phyloP scores from a whole-genome alignment of 768 basidiomycete genomes.

The Trametes punicea region DNA sequence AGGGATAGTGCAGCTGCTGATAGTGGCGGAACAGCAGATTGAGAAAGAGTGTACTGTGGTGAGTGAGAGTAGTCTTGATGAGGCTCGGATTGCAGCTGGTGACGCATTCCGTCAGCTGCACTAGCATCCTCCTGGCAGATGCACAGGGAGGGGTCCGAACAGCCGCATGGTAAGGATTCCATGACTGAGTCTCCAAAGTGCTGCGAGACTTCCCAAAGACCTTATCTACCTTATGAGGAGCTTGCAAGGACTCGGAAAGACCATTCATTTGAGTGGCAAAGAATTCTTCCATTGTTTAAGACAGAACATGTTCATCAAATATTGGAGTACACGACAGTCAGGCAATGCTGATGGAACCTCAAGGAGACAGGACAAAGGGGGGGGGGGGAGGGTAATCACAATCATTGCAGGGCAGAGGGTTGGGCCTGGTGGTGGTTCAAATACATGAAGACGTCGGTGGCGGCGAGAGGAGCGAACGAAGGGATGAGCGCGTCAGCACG shows the following conservation, averaged over 20 bases:
- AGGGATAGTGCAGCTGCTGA: too few relatives aligned
- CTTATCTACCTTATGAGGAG: background rate
- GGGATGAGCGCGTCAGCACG: background rate
- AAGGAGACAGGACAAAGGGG: background rate
- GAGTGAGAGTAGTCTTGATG: too few relatives aligned
- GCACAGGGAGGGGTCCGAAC: background rate
- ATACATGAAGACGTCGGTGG: background rate
- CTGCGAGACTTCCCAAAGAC: background rate
- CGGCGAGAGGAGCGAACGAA: background rate
- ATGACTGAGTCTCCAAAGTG: background rate
- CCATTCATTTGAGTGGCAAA: background rate
- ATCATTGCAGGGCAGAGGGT: background rate
- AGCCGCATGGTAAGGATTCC: background rate
- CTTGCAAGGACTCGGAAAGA: too few relatives aligned
- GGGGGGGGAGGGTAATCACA: background rate
- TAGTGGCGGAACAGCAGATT: too few relatives aligned
- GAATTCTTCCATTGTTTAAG: background rate
- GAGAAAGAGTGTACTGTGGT: too few relatives aligned
- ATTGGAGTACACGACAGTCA: background rate
- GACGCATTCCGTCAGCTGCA: background rate
- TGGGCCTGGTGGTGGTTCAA: background rate
- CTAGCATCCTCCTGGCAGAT: background rate
- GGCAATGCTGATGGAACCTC: background rate
- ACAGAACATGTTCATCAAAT: background rate
- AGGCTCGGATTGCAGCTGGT: background rate